Evolutionary conservation across 2,329 filamentous ascomycete species (phyloP).

Genomic region (Thelonectria discophora): DNA sequence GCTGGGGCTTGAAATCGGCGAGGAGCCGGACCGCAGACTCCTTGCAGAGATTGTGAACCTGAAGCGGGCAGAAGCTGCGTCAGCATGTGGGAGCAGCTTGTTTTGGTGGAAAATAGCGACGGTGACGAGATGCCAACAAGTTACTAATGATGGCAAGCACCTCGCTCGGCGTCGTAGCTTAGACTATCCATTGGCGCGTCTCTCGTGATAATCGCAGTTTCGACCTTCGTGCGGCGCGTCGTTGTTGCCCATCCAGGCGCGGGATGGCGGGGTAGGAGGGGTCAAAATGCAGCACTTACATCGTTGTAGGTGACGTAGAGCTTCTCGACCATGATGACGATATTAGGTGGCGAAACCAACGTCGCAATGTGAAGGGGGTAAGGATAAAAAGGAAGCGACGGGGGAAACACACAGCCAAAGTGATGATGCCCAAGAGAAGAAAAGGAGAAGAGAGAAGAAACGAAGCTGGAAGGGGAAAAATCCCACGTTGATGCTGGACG

Average conservation of each 20-base stretch:
- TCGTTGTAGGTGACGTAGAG: slow-evolving; percentile 92
- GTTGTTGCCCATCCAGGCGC: slow-evolving; percentile 35
- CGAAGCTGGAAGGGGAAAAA: slow-evolving; percentile 18
- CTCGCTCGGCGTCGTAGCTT: too few species aligned
- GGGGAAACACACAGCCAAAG: slow-evolving; percentile 27
- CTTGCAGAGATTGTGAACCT: slow-evolving; percentile 99
- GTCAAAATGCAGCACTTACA: slow-evolving; percentile 60
- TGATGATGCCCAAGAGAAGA: slow-evolving; percentile 32
- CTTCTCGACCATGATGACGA: slow-evolving; percentile 78
- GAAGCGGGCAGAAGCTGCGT: slow-evolving; percentile 26
- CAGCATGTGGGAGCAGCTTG: slow-evolving; percentile 22
- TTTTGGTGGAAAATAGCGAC: not conserved
- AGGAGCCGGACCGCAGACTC: slow-evolving; percentile 83
- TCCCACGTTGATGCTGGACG: slow-evolving; percentile 24
- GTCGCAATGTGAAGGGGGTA: slow-evolving; percentile 15
- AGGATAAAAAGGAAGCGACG: slow-evolving; percentile 6
- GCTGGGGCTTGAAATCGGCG: slow-evolving; percentile 85
- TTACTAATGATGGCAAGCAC: too few species aligned
- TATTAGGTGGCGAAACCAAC: slow-evolving; percentile 24
- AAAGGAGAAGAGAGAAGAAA: slow-evolving; percentile 27
- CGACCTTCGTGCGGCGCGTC: slow-evolving; percentile 18
- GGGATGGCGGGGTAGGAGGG: slow-evolving; percentile 42
- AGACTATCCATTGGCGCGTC: not conserved
- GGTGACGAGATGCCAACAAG: too few species aligned
- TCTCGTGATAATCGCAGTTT: slow-evolving; percentile 8